Evolutionary conservation across 345 rosid genomes (phyloP).

Genomic region (Populus pruinosa): DNA sequence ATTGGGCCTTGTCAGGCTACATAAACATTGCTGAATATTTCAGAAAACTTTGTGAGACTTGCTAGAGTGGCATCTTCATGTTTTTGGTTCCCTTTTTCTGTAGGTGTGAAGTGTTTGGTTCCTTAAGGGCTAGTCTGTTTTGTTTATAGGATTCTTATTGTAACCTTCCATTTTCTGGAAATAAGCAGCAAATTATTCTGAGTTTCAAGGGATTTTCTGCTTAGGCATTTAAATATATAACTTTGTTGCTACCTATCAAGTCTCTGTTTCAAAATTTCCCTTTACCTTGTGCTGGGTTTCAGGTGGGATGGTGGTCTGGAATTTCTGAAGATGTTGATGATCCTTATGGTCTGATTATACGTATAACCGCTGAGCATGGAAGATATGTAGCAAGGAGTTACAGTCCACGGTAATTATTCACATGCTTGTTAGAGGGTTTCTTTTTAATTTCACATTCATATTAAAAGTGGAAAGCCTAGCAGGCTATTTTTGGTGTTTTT

Average conservation of each 20-base stretch:
- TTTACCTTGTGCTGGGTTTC: constrained; percentile 12
- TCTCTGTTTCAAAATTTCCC: not conserved
- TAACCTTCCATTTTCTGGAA: not conserved
- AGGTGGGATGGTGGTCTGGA: constrained; percentile 99
- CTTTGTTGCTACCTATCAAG: no score
- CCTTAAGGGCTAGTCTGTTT: not conserved
- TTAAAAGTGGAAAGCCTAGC: not conserved
- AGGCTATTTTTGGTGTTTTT: not conserved
- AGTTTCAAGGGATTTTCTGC: not conserved
- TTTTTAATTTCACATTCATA: not conserved
- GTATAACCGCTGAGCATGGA: constrained; percentile 92
- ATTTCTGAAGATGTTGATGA: constrained; percentile 65
- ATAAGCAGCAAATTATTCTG: not conserved
- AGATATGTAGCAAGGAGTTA: constrained; percentile 30
- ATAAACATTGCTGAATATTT: not conserved
- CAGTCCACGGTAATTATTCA: constrained; percentile 57
- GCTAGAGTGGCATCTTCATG: not conserved
- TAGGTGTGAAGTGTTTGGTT: not conserved
- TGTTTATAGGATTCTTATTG: not conserved
- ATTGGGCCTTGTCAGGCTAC: no score
- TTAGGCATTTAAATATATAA: no score
- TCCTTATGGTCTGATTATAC: constrained; percentile 82
- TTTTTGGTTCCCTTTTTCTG: not conserved
- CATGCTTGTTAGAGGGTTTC: not conserved
- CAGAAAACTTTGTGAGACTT: not conserved